Conservation (phyloP, 1,139 yeast species). For the Geotrichum aggregatum region DNA sequence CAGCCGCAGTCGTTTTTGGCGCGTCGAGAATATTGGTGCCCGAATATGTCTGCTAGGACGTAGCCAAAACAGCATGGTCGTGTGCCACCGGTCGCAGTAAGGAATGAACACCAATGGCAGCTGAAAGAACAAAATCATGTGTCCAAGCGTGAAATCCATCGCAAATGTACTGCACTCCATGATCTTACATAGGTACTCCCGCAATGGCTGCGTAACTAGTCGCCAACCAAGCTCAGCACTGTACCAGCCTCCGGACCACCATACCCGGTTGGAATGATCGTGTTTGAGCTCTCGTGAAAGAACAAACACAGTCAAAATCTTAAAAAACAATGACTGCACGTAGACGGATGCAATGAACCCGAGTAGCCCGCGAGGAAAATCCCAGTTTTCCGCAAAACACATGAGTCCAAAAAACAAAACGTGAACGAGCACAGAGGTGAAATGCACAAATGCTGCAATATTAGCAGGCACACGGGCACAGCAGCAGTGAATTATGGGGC, state of each 20-base stretch:
- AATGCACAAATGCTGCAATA: conserved; percentile 90
- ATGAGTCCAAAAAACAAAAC: conserved; percentile 55
- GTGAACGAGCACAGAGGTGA: conserved; percentile 59
- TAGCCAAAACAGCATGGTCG: conserved; percentile 76
- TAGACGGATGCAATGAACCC: conserved; percentile 55
- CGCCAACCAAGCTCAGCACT: conserved; percentile 56
- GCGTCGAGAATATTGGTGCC: conserved; percentile 43
- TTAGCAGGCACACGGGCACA: conserved; percentile 94
- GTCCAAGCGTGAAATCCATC: conserved; percentile 68
- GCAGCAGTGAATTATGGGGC: conserved; percentile 74
- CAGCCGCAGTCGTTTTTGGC: conserved; percentile 40
- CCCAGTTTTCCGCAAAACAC: conserved; percentile 63
- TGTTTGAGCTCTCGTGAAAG: conserved; percentile 59
- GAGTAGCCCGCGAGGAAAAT: conserved; percentile 52
- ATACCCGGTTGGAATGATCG: conserved; percentile 57
- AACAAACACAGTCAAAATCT: conserved; percentile 45
- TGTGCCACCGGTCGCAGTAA: conserved; percentile 70
- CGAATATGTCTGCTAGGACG: conserved; percentile 55
- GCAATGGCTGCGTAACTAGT: conserved; percentile 57
- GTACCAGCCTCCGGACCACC: conserved; percentile 89
- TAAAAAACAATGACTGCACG: conserved; percentile 53
- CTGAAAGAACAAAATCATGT: conserved; percentile 55
- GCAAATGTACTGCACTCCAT: conserved; percentile 68
- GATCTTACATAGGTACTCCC: conserved; percentile 65
- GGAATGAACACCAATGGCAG: conserved; percentile 66